These are phyloP conservation scores for Apiospora malaysiana DNA, from an alignment of 2,329 filamentous ascomycete genomes.

Conservation along the genomic window DNA sequence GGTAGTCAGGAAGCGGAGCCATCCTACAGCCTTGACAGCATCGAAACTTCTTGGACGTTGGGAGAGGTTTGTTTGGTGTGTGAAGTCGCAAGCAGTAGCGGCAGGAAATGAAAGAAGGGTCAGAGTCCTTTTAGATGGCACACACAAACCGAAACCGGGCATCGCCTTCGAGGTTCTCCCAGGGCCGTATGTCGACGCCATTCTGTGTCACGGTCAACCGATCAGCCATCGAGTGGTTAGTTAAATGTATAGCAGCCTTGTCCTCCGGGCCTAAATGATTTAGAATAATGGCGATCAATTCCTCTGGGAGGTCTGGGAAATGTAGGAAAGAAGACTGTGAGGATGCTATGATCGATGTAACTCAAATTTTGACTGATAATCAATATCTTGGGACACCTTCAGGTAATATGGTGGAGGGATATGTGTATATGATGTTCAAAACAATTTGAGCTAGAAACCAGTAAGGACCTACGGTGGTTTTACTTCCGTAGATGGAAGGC, in stretches of 20 bases:
- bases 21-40: no score
- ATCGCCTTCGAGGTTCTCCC: background rate
- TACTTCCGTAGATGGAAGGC: no score
- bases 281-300: background rate
- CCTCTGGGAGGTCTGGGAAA: background rate
- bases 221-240: background rate
- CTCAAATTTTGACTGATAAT: background rate
- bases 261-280: background rate
- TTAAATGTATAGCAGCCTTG: background rate
- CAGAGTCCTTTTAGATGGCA: background rate
- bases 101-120: background rate
- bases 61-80: background rate
- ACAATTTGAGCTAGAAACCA: no score
- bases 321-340: background rate
- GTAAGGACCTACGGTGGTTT: no score
- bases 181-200: background rate
- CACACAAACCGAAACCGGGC: background rate
- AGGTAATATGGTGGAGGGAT: background rate
- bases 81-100: background rate
- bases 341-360: background rate
- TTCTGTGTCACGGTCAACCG: background rate
- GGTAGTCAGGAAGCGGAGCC: background rate
- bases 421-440: background rate
- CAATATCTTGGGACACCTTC: background rate
- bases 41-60: no score